phyloP scores from a whole-genome alignment of 2,329 filamentous ascomycete genomes.

The Venturia asperata region DNA sequence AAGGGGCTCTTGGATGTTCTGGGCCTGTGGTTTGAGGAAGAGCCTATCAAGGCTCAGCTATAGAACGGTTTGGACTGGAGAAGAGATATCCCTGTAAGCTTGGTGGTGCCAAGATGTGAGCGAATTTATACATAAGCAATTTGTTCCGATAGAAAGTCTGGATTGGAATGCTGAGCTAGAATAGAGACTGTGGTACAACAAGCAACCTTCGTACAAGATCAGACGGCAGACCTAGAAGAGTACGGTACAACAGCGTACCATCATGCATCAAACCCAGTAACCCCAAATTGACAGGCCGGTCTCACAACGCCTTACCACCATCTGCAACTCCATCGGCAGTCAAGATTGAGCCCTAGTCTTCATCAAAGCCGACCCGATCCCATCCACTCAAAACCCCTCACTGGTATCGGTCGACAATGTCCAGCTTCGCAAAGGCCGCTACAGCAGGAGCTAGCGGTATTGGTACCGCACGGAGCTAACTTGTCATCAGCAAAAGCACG shows the following conservation, averaged over 20 bases:
- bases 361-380: neutral
- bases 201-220: neutral
- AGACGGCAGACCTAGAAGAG: neutral
- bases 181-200: neutral
- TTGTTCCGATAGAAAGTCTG: neutral
- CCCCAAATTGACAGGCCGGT: neutral
- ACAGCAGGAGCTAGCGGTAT: neutral
- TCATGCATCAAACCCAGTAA: neutral
- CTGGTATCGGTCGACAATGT: neutral
- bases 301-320: neutral
- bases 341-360: neutral
- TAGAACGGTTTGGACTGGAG: neutral
- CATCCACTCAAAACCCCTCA: neutral
- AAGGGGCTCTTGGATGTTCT: conserved; percentile 23
- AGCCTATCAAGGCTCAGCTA: neutral
- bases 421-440: neutral
- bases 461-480: neutral
- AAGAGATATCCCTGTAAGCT: neutral
- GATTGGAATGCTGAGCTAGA: neutral
- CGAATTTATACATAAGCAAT: neutral
- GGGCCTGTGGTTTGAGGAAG: conserved; percentile 16
- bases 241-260: neutral
- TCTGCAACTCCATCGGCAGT: neutral
- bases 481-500: neutral
- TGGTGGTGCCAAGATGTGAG: neutral